phyloP scores from a whole-genome alignment of 345 rosid genomes.

The Nasturtium officinale region DNA sequence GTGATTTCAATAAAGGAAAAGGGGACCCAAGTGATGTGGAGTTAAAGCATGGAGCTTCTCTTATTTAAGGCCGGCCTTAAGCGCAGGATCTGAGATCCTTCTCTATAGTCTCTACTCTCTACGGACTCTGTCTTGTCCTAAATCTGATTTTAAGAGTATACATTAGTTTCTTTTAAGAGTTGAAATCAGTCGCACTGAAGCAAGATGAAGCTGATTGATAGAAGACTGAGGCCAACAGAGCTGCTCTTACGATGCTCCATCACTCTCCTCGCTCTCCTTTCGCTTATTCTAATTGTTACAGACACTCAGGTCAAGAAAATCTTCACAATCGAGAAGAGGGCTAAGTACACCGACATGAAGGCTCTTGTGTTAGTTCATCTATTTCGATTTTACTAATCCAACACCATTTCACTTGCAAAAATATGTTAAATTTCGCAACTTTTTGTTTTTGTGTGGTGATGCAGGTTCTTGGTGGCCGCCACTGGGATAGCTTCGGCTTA shows the following conservation, averaged over 20 bases:
- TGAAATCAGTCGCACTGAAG: conserved; percentile 65
- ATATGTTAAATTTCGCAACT: not conserved
- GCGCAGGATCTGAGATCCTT: not conserved
- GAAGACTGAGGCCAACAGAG: conserved; percentile 73
- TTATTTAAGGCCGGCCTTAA: conserved; percentile 28
- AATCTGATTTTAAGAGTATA: conserved; percentile 19
- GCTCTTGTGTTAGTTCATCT: conserved; percentile 67
- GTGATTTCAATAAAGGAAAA: conserved; percentile 14
- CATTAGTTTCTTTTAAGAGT: conserved; percentile 61
- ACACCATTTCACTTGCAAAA: conserved; percentile 3
- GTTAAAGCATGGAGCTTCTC: conserved; percentile 29
- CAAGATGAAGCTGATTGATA: conserved; percentile 61
- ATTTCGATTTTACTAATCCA: not conserved
- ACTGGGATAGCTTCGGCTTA: conserved; percentile 74
- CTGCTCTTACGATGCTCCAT: conserved; percentile 70
- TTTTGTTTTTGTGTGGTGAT: not conserved
- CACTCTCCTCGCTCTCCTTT: conserved; percentile 53
- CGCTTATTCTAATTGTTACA: conserved; percentile 73
- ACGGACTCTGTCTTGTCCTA: conserved; percentile 14
- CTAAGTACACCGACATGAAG: conserved; percentile 87
- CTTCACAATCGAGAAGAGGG: conserved; percentile 72
- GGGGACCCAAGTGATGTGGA: conserved; percentile 30
- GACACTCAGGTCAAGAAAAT: conserved; percentile 72
- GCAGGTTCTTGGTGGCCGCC: conserved; percentile 80
- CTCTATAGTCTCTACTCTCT: conserved; percentile 5